phyloP scores from a whole-genome alignment of 2,329 filamentous ascomycete species.

The Didymella keratinophila region DNA sequence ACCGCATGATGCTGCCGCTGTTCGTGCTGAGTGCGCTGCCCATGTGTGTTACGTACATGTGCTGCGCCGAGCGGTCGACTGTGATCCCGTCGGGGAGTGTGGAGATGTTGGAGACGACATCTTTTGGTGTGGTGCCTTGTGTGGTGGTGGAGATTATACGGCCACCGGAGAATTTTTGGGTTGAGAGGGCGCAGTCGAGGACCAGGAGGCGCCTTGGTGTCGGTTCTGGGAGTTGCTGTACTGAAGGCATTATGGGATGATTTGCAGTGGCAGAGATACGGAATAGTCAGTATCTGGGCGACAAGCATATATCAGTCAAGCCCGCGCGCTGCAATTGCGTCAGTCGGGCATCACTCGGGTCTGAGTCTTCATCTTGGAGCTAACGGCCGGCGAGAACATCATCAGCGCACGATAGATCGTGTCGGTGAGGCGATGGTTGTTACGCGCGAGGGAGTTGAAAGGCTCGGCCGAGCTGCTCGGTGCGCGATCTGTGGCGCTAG shows the following conservation, averaged over 20 bases:
- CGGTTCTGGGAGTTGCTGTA: neutral
- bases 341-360: constrained; percentile 7
- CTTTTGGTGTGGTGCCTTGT: neutral
- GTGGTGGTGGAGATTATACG: constrained; percentile 12
- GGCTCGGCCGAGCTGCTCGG: constrained; percentile 13
- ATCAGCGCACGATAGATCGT: neutral
- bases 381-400: neutral
- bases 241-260: no score
- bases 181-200: constrained; percentile 14
- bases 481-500: constrained; percentile 1
- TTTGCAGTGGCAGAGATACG: no score
- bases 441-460: neutral
- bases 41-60: constrained; percentile 46
- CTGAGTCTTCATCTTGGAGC: neutral
- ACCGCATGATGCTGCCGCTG: constrained; percentile 56
- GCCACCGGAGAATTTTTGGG: constrained; percentile 5
- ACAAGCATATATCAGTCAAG: neutral
- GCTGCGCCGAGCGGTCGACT: constrained; percentile 24
- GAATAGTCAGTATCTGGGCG: neutral
- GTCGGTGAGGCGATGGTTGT: neutral
- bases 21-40: constrained; percentile 30
- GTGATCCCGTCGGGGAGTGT: constrained; percentile 44
- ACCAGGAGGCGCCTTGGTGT: constrained; percentile 7
- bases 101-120: constrained; percentile 16
- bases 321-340: neutral